Percentiles rank a stretch among this genome's conserved stretches.
phyloP scores from a whole-genome alignment of 1,284 basidiomycete genomes.

The Pyrrhoderma noxium region DNA sequence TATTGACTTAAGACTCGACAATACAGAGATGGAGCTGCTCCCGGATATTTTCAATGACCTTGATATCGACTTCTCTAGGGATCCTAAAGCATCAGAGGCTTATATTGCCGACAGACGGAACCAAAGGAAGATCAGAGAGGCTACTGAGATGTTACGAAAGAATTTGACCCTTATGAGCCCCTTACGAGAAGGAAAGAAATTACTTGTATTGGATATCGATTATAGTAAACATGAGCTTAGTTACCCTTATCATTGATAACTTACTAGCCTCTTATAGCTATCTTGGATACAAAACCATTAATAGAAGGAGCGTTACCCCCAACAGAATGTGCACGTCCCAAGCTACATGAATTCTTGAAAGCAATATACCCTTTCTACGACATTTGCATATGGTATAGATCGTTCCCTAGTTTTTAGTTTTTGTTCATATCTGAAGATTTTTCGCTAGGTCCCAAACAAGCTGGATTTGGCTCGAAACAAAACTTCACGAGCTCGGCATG shows the following conservation, averaged over 20 bases:
- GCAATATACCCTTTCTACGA: slow-evolving; percentile 77
- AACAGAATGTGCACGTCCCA: slow-evolving; percentile 73
- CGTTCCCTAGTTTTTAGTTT: neutral
- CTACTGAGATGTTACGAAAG: slow-evolving; percentile 52
- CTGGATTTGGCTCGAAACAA: slow-evolving; percentile 90
- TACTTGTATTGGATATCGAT: slow-evolving; percentile 84
- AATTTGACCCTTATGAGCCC: slow-evolving; percentile 67
- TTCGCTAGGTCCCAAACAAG: slow-evolving; percentile 68
- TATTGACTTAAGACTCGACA: slow-evolving; percentile 13
- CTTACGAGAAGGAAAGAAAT: slow-evolving; percentile 65
- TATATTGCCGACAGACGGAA: slow-evolving; percentile 72
- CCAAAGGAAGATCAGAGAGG: slow-evolving; percentile 69
- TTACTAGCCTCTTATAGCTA: slow-evolving; percentile 40
- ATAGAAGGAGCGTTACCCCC: slow-evolving; percentile 72
- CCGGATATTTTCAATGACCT: slow-evolving; percentile 76
- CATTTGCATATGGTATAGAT: slow-evolving; percentile 69
- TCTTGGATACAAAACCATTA: slow-evolving; percentile 77
- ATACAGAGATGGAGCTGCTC: slow-evolving; percentile 54
- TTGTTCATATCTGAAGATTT: slow-evolving; percentile 1
- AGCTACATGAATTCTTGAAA: slow-evolving; percentile 78
- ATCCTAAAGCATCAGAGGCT: slow-evolving; percentile 46
- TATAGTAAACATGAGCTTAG: slow-evolving; percentile 51
- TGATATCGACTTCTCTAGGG: slow-evolving; percentile 66
- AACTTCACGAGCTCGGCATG: slow-evolving; percentile 84
- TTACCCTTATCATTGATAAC: neutral